Base-by-base conservation (phyloP, 2,329 filamentous ascomycete species). In the Colletotrichum lini region DNA sequence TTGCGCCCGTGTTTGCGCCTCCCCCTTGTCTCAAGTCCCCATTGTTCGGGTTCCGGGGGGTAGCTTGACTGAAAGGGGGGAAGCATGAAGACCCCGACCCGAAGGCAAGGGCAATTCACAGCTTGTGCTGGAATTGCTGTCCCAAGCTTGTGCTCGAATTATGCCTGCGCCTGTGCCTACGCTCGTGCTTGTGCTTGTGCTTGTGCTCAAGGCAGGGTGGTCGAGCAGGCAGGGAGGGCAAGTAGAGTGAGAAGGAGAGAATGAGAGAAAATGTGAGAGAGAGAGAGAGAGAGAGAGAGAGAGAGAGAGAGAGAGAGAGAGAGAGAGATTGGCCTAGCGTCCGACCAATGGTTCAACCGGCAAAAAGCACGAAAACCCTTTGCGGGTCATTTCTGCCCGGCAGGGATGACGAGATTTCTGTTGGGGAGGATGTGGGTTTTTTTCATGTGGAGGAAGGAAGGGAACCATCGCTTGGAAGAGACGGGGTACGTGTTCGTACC, bases 401-500 rank as follows among this genome's bases (percentile, higher is more conserved):
- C 67, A 70, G 67, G 67, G 63, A 62, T 70, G 42, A 40, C 67
- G 63, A 67, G 63, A 67, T 52, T 70, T 70, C 63, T 70, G 67
- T 70, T 70, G 67, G 57, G 66, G 64, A 70, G 56, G 23, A 70
- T 61, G 67, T 67, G 67, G 67, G 26, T 62, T 50, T 26, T 50
- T 44, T 59, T 44, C 26, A 18, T 40, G 18, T 35, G 42, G 45
- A 47, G 42, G 42, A 59, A 16, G 15, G 18, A 26, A 35, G 30
- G 12, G 59, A 52, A 23, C 62, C 35, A 26, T 26, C 26, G 26
- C 26, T 26, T 26, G 26, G 26, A 26, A 26, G 26, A 26, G 26
- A 26, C 26, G 26, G 26, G 26, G 26, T 26, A 26, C 26, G 26
- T 26, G 26, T 26, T 26, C 26, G 26, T 3, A 26, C 26, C 26